Conservation (phyloP, 192 early-diverging fungal genomes). For the Coemansia sp. region DNA sequence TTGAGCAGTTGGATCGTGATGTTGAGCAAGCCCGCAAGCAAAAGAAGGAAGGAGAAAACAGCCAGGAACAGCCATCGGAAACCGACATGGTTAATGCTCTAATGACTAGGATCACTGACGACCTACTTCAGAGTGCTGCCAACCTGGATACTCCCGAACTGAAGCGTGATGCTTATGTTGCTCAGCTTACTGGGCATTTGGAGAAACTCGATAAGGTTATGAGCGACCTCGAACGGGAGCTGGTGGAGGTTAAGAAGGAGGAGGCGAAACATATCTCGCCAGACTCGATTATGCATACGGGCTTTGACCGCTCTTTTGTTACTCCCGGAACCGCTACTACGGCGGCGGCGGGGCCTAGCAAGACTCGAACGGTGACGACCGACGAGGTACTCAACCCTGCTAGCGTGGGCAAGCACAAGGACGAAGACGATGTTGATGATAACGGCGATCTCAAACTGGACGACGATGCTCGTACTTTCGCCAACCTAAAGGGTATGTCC, state of each 20-base stretch:
- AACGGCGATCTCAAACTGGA: constrained; percentile 61
- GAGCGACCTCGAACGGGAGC: constrained; percentile 53
- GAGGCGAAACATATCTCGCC: constrained; percentile 70
- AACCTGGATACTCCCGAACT: constrained; percentile 25
- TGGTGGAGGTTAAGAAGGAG: constrained; percentile 62
- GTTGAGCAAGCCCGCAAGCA: constrained; percentile 46
- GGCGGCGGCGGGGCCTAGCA: constrained; percentile 9
- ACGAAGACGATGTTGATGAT: constrained; percentile 62
- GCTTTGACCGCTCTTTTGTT: constrained; percentile 70
- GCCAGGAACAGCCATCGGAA: constrained; percentile 32
- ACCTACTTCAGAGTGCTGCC: constrained; percentile 27
- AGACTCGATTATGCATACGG: constrained; percentile 67
- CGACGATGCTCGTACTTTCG: constrained; percentile 61
- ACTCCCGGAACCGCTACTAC: constrained; percentile 12
- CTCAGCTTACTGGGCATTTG: constrained; percentile 48
- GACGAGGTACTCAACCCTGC: constrained; percentile 68
- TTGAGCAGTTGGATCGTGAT: constrained; percentile 30
- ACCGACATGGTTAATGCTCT: constrained; percentile 60
- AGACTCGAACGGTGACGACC: constrained; percentile 58
- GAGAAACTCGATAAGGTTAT: constrained; percentile 43
- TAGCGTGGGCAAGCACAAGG: constrained; percentile 34
- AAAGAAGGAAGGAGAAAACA: constrained; percentile 24
- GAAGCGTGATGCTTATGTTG: constrained; percentile 43
- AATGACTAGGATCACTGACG: constrained; percentile 53
- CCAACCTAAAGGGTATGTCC: constrained; percentile 63